These are phyloP conservation scores for Ricinus communis DNA, from an alignment of 345 rosid species.

Conservation along the genomic window DNA sequence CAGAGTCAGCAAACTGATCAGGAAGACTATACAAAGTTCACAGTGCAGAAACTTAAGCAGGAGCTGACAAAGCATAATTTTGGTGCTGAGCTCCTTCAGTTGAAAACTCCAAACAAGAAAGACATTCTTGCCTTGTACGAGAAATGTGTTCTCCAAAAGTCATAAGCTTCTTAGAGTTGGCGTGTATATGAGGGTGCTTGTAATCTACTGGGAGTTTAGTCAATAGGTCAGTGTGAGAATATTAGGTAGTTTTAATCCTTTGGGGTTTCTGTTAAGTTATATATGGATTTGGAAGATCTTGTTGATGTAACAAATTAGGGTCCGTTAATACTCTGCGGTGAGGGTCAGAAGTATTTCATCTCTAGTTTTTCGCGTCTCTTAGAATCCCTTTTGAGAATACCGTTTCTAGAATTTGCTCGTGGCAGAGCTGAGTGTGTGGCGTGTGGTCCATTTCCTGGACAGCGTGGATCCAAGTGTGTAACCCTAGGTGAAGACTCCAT, in stretches of 20 bases:
- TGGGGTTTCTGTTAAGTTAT: background rate
- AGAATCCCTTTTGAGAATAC: too few relatives aligned
- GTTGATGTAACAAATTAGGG: background rate
- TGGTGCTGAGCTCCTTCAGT: conserved; percentile 73
- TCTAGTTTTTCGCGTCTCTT: too few relatives aligned
- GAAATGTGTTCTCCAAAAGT: conserved; percentile 66
- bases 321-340: background rate
- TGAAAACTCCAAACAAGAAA: conserved; percentile 74
- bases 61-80: conserved; percentile 83
- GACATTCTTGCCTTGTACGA: conserved; percentile 82
- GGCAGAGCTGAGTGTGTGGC: background rate
- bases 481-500: background rate
- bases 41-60: conserved; percentile 73
- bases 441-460: background rate
- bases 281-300: background rate
- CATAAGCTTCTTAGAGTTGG: conserved; percentile 15
- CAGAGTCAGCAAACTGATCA: conserved; percentile 54
- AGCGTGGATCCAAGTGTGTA: background rate
- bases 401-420: too few relatives aligned
- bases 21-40: conserved; percentile 76
- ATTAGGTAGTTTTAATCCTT: background rate
- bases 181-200: conserved; percentile 38
- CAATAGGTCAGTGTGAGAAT: conserved; percentile 2
- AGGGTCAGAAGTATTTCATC: background rate
- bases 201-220: conserved; percentile 15